Evolutionary conservation across 1,139 yeast species (phyloP).

Genomic region (Ogataea hybrid): DNA sequence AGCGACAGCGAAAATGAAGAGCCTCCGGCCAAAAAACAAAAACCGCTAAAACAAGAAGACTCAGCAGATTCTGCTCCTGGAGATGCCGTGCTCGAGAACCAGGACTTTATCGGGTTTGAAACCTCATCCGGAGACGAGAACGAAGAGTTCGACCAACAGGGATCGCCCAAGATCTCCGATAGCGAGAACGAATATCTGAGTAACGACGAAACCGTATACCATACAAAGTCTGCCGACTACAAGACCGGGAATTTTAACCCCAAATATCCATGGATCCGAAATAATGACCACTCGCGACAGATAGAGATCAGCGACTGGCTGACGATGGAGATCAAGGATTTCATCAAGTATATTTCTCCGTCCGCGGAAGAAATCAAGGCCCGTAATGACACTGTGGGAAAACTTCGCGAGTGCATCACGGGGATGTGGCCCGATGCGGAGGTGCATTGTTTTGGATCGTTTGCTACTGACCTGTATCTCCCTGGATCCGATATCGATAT

Average conservation of each 20-base stretch:
- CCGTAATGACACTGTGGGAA: conserved; percentile 65
- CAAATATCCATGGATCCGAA: conserved; percentile 77
- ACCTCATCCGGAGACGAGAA: conserved; percentile 41
- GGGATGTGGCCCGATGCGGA: conserved; percentile 79
- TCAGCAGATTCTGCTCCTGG: conserved; percentile 15
- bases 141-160: conserved; percentile 22
- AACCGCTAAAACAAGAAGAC: background rate
- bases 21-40: conserved; percentile 12
- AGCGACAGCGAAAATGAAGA: conserved; percentile 6
- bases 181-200: conserved; percentile 33
- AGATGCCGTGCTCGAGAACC: conserved; percentile 45
- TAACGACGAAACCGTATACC: conserved; percentile 32
- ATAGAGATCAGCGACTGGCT: conserved; percentile 84
- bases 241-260: conserved; percentile 34
- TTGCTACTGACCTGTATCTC: conserved; percentile 88
- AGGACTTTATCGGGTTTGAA: conserved; percentile 62
- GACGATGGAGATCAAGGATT: conserved; percentile 83
- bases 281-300: conserved; percentile 71
- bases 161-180: conserved; percentile 18
- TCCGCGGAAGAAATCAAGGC: conserved; percentile 67
- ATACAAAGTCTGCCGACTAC: conserved; percentile 25
- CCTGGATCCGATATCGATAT: conserved; percentile 98
- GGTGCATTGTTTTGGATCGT: conserved; percentile 89
- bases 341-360: conserved; percentile 85
- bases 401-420: conserved; percentile 55